Base-by-base conservation (phyloP, 169 alveolate species). In the Cryptosporidium tyzzeri region DNA sequence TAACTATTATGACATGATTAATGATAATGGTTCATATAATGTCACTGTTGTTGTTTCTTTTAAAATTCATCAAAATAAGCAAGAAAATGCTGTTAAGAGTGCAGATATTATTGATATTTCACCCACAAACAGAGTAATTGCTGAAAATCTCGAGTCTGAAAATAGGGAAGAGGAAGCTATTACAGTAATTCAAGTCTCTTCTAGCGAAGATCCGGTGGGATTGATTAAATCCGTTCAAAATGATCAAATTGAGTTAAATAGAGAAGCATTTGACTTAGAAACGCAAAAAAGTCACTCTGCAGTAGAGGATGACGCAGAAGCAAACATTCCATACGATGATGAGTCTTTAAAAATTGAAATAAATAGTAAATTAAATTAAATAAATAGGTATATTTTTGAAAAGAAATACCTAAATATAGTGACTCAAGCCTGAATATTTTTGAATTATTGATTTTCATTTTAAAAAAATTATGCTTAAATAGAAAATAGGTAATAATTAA, bases 241-340 rank as follows among this genome's bases (percentile, higher is more conserved):
- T 31, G 53, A 65, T 65, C 3, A 10, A 33, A 31, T 55, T 33
- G 37, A 8, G 31, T 2, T 16, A 23, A 55, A 55, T 16, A 26
- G 2, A 26, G 67, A 55, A 55, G 0, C 35, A n/a, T n/a, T 73
- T 53, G 86, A 58, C 5, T 62, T 73, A 29, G 23, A 5, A 18
- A 62, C 29, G 39, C 70, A 73, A 37, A 45, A 39, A 58, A 73
- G 86, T 37, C 71, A 73, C 68, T 55, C 86, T 8, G 68, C 51
- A 18, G 51, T 73, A 23, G 86, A 73, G 8, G 86, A 73, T 6
- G 53, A 53, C 21, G 58, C 86, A 4, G 71, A 73, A n/a, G 61
- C 71, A 3, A 73, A 73, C n/a, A 31, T 73, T n/a, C 86, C 86
- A 10, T 55, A 58, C 62, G 61, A 73, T 31, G 86, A 73, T 70